Base-by-base conservation (phyloP, 768 basidiomycete genomes). In the Serpula lacrymans region DNA sequence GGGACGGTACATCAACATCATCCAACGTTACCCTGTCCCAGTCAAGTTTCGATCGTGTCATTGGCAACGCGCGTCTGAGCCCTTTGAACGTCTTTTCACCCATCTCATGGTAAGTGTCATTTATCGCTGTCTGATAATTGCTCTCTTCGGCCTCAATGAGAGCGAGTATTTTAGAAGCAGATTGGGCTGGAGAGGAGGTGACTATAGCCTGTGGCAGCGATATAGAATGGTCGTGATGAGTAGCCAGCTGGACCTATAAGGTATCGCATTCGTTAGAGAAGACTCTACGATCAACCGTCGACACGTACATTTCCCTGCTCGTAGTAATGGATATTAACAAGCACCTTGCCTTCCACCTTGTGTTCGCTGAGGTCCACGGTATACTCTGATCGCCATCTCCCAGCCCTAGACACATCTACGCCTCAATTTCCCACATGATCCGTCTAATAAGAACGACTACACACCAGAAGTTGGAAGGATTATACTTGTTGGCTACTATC, bases 401-500 rank as follows among this genome's bases (percentile, higher is more conserved):
- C 95, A 21, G 93, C 86, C 93, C 94, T 95, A 41, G 33, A 12
- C 23, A 26, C 27, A 41, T 24, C 39, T n/a, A n/a, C n/a, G n/a
- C n/a, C n/a, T n/a, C n/a, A 14, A 18, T 17, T 2, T 37, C n/a
- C 17, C 4, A 8, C 5, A 37, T 16, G 21, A 13, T 23, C 14
- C n/a, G n/a, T n/a, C n/a, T n/a, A n/a, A n/a, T n/a, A n/a, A 30
- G 35, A n/a, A 17, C 7, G 10, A 6, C 13, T 18, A 45, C 71
- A 37, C 41, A 93, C 95, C 95, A 98, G 66, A 77, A 97, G 62
- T 97, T 97, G 16, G 77, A 64, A 0, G 90, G 87, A 56, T 95
- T 97, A 65, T 97, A 97, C 58, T 93, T 91, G 61, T 96, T 95
- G 14, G 90, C 86, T n/a, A 95, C 93, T 41, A 96, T 68, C 56